These are phyloP conservation scores for Penicillium sp. DNA, from an alignment of 2,329 filamentous ascomycete species.

Conservation along the genomic window DNA sequence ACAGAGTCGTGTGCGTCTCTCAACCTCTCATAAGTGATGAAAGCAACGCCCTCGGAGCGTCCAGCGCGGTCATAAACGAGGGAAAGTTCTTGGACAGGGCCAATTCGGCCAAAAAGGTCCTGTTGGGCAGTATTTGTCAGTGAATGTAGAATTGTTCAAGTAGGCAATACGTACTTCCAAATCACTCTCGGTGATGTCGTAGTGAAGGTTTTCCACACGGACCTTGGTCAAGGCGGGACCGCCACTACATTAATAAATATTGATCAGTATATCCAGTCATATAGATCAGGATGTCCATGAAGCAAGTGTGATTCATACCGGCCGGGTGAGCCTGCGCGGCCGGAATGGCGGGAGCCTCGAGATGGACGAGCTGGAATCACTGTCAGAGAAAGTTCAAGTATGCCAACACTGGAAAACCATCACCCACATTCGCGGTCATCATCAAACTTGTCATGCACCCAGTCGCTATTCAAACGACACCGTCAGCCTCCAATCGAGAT, in stretches of 20 bases:
- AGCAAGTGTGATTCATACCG: slow-evolving; percentile 28
- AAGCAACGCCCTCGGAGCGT: slow-evolving; percentile 80
- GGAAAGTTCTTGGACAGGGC: slow-evolving; percentile 65
- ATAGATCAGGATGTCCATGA: neutral
- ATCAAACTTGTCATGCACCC: slow-evolving; percentile 90
- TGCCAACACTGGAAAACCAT: neutral
- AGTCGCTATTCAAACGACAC: slow-evolving; percentile 60
- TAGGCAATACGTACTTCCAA: slow-evolving; percentile 60
- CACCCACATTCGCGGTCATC: slow-evolving; percentile 60
- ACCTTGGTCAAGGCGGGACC: slow-evolving; percentile 65
- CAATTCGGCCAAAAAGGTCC: slow-evolving; percentile 79
- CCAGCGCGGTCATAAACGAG: slow-evolving; percentile 84
- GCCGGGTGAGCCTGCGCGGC: slow-evolving; percentile 36
- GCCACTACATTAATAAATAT: slow-evolving; percentile 37
- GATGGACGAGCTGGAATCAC: slow-evolving; percentile 38
- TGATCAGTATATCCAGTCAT: slow-evolving; percentile 16
- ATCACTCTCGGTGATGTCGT: slow-evolving; percentile 82
- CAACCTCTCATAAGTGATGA: slow-evolving; percentile 71
- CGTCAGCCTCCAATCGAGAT: slow-evolving; percentile 4
- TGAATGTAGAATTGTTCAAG: neutral
- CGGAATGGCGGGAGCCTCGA: slow-evolving; percentile 43
- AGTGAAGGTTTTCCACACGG: slow-evolving; percentile 86
- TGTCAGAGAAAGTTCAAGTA: slow-evolving; percentile 18
- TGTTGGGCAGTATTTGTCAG: slow-evolving; percentile 34
- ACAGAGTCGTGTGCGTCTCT: slow-evolving; percentile 73